Evolutionary conservation across 495 filamentous ascomycete species (phyloP), one percentile per base, ranked within the genome.

Genomic region (Penicillium daleae): DNA sequence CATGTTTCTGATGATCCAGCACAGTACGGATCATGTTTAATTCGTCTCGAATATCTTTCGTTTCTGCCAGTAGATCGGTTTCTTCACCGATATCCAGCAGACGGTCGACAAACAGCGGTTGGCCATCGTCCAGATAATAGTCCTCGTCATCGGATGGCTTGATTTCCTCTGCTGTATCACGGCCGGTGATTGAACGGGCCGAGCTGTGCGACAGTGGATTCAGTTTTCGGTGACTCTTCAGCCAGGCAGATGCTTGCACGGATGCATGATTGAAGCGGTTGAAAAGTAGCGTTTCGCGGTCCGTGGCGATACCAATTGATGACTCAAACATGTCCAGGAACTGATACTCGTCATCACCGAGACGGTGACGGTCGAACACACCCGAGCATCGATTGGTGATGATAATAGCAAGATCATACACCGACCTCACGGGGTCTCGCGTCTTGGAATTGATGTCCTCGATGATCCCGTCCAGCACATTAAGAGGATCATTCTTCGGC

Each of bases 311-410:
- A 44, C 88, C 88, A 58, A 90, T 90, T 0, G 82, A 85, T 17
- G 76, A 82, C 61, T 90, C 88, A 62, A 91, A 91, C 86, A 91
- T 90, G 61, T 91, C 88, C 24, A 91, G 60, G 59, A 91, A 90
- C 63, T 89, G 86, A 61, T 87, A 87, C 32, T 87, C 78, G 55
- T 88, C 86, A 61, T 88, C 83, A 26, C 82, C 83, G 50, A 87
- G 76, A 0, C 83, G 83, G 61, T 89, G 83, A 4, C 86, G 77
- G 64, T 89, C 87, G 63, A 91, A 89, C 12, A 88, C 81, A 0
- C 86, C 87, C 6, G 82, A 85, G 68, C 87, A 91, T 27, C 86
- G 79, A 52, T 80, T 84, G 1, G 86, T 89, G 62, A 91, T 89
- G 42, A 90, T 78, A 4, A 86, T 80, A 2, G 83, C 89, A 3